Percentiles rank a stretch among this genome's conserved stretches.
phyloP scores from a whole-genome alignment of 1,139 yeast species.

The Geotrichum reessii region DNA sequence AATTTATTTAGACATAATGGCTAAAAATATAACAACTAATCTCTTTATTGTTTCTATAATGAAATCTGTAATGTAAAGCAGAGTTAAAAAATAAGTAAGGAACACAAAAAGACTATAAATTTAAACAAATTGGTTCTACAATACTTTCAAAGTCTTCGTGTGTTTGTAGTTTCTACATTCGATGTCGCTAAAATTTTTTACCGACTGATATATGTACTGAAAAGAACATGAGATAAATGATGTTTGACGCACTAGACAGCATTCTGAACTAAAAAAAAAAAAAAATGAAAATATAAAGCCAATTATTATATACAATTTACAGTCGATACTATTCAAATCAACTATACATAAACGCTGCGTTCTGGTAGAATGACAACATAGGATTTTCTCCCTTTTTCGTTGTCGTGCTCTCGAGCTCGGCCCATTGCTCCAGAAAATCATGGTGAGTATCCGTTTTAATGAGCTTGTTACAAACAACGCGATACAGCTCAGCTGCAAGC shows the following conservation, averaged over 20 bases:
- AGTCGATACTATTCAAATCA: conserved; percentile 20
- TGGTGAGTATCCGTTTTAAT: conserved; percentile 54
- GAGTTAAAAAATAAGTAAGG: too few species aligned
- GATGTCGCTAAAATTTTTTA: too few species aligned
- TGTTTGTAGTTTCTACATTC: too few species aligned
- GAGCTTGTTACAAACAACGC: conserved; percentile 57
- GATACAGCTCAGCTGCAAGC: conserved; percentile 56
- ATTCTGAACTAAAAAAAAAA: background rate
- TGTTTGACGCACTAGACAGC: background rate
- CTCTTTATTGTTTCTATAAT: too few species aligned
- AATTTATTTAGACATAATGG: too few species aligned
- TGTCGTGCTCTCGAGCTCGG: conserved; percentile 59
- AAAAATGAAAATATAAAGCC: background rate
- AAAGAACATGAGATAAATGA: too few species aligned
- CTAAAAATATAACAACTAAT: too few species aligned
- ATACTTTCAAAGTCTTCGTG: too few species aligned
- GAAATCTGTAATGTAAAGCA: too few species aligned
- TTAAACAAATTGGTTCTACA: too few species aligned
- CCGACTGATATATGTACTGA: too few species aligned
- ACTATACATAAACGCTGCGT: conserved; percentile 67
- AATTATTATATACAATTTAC: background rate
- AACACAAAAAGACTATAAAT: too few species aligned
- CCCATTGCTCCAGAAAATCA: conserved; percentile 67
- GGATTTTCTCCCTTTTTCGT: conserved; percentile 81
- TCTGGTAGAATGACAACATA: conserved; percentile 71